phyloP scores from a whole-genome alignment of 441 rosid species.

The Pelargonium cotyledonis region DNA sequence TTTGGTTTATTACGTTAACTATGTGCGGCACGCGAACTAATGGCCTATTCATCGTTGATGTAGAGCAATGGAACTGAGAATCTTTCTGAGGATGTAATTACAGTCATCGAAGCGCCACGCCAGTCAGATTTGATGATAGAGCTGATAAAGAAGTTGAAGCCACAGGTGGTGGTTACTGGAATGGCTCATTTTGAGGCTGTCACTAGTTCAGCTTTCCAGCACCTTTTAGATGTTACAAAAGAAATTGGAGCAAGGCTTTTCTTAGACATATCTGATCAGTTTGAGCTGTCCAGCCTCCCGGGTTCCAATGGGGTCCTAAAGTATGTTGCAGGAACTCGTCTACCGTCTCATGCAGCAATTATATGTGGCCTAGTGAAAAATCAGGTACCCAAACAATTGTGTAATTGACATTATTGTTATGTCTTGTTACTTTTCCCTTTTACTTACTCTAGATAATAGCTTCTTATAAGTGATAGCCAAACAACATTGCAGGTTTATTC shows the following conservation, averaged over 20 bases:
- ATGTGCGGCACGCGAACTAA: conserved; percentile 12
- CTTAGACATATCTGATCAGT: conserved; percentile 89
- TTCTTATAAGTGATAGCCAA: conserved; percentile 14
- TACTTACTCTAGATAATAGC: conserved; percentile 1
- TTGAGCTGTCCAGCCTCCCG: conserved; percentile 95
- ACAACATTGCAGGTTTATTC: conserved; percentile 74
- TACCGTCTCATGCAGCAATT: conserved; percentile 88
- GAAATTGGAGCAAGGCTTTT: conserved; percentile 80
- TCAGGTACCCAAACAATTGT: conserved; percentile 39
- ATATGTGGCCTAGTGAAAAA: conserved; percentile 87
- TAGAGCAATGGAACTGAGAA: conserved; percentile 43
- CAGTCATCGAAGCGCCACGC: conserved; percentile 90
- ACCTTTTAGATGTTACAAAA: conserved; percentile 68
- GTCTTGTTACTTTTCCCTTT: conserved; percentile 8
- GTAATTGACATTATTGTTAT: conserved; percentile 6
- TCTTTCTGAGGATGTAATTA: conserved; percentile 44
- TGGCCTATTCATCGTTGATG: conserved; percentile 12
- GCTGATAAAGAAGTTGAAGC: conserved; percentile 78
- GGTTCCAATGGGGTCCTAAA: conserved; percentile 83
- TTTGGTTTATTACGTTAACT: conserved; percentile 2
- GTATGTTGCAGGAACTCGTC: conserved; percentile 63
- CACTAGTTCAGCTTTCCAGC: conserved; percentile 85
- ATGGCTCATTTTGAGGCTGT: conserved; percentile 86
- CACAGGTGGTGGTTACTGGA: conserved; percentile 85
- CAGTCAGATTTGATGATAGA: conserved; percentile 91